These are phyloP conservation scores for Alternaria rosae DNA, from an alignment of 2,329 filamentous ascomycete species.

Conservation along the genomic window DNA sequence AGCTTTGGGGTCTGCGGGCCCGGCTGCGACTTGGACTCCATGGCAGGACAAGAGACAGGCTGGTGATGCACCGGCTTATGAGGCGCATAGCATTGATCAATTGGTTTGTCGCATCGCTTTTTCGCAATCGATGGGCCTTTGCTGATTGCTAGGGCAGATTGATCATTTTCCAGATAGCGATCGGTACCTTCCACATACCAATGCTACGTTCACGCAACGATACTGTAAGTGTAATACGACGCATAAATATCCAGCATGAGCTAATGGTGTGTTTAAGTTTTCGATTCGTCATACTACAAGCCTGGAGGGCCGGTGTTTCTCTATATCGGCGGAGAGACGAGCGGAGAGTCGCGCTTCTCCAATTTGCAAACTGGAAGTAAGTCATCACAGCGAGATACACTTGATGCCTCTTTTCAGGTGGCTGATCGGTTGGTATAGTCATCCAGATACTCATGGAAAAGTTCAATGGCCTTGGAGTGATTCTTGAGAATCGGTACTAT, in stretches of 20 bases:
- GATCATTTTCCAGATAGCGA: slow-evolving; percentile 56
- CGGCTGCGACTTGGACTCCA: slow-evolving; percentile 1
- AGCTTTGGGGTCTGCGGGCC: slow-evolving; percentile 9
- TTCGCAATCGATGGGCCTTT: neutral
- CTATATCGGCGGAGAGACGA: slow-evolving; percentile 58
- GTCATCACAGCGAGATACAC: neutral
- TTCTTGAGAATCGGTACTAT: slow-evolving; percentile 62
- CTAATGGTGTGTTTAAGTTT: slow-evolving; percentile 34
- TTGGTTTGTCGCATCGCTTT: slow-evolving; percentile 19
- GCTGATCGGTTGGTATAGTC: slow-evolving; percentile 38
- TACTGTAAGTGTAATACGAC: slow-evolving; percentile 47
- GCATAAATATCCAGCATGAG: too few species aligned
- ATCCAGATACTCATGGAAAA: slow-evolving; percentile 63
- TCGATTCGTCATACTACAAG: slow-evolving; percentile 62
- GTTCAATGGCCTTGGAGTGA: slow-evolving; percentile 62
- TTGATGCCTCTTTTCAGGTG: neutral
- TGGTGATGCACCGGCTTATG: slow-evolving; percentile 22
- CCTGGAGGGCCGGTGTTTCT: slow-evolving; percentile 61
- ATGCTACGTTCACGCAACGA: slow-evolving; percentile 62
- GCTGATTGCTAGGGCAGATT: slow-evolving; percentile 39
- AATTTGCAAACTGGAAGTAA: slow-evolving; percentile 53
- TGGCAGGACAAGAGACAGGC: slow-evolving; percentile 23
- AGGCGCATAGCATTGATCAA: slow-evolving; percentile 34
- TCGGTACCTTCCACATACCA: slow-evolving; percentile 53
- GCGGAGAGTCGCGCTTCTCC: slow-evolving; percentile 49